phyloP scores from a whole-genome alignment of 805 yeast species.

The Wickerhamomyces bovis region DNA sequence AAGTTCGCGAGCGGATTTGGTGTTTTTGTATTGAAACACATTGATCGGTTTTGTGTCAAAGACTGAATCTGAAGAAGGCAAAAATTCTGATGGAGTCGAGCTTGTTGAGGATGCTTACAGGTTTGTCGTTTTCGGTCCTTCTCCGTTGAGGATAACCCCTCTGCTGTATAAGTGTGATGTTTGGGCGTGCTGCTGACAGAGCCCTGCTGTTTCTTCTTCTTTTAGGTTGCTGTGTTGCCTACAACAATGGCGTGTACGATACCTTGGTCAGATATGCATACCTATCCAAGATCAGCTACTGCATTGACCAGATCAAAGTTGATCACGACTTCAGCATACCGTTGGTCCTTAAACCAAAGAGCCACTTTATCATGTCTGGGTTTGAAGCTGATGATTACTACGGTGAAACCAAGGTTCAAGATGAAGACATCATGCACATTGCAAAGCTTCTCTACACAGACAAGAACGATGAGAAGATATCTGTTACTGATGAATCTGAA shows the following conservation, averaged over 20 bases:
- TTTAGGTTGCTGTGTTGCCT: background rate
- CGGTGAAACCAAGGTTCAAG: background rate
- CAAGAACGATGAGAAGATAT: background rate
- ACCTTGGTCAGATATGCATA: slow-evolving; percentile 14
- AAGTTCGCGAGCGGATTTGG: background rate
- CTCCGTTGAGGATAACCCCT: background rate
- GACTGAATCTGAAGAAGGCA: background rate
- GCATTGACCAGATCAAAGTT: slow-evolving; percentile 11
- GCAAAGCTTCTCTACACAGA: slow-evolving; percentile 5
- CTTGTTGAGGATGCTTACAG: background rate
- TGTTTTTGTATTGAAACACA: too few relatives aligned
- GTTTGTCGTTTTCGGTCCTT: background rate
- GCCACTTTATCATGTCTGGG: slow-evolving; percentile 9
- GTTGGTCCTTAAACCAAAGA: slow-evolving; percentile 11
- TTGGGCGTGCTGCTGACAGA: background rate
- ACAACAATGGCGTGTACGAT: slow-evolving; percentile 13
- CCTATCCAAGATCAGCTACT: slow-evolving; percentile 17
- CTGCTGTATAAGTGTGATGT: background rate
- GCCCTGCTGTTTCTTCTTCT: background rate
- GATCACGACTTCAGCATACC: slow-evolving; percentile 12
- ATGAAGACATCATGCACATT: background rate
- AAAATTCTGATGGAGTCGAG: too few relatives aligned
- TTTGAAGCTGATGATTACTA: slow-evolving; percentile 6
- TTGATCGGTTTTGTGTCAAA: background rate
- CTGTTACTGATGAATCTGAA: background rate